Base-by-base conservation (phyloP, 805 yeast genomes). In the Ogataea paraovalis region DNA sequence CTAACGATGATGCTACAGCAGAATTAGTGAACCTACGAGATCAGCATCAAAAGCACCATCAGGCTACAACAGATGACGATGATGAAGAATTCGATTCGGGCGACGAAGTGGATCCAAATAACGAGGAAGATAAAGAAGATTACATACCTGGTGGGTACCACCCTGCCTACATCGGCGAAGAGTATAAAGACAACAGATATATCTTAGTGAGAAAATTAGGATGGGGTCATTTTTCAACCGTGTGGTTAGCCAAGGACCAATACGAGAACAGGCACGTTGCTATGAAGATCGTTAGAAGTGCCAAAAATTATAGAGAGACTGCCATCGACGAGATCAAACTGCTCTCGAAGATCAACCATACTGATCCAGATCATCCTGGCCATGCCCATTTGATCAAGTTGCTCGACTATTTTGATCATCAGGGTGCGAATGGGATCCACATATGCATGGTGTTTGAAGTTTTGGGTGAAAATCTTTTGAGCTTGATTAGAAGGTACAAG, bases 221-320 rank as follows among this genome's bases (percentile, higher is more conserved):
- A 0, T 94, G 99, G 99, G 99, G 99, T 32, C 97, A 94, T 68
- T 94, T 94, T 63, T 85, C 96, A 23, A 94, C 96, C 1, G 97
- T 88, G 20, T 91, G 97, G 97, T 72, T 87, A 25, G 98, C 97
- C 4, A 76, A 70, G 50, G 73, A 71, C 44, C 83, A 80, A 48
- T 74, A 71, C 52, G 70, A 73, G 46, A 74, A 78, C 50, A 70
- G 78, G 42, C 96, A 87, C 62, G 98, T 94, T 20, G 99, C 99
- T 1, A 78, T 94, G 76, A 94, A 94, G 65, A 85, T 94, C 56
- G 97, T 94, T 22, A 77, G 97, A 52, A 84, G 95, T 57, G 96
- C 97, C 14, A 79, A 80, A 45, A 91, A 88, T 55, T 94, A 92
- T 64, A 82, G 96, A 2, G 97, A 87, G 60, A 91, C 98, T 1